Evolutionary conservation across 257 asterid species (phyloP).

Genomic region (Plantago elongata): DNA sequence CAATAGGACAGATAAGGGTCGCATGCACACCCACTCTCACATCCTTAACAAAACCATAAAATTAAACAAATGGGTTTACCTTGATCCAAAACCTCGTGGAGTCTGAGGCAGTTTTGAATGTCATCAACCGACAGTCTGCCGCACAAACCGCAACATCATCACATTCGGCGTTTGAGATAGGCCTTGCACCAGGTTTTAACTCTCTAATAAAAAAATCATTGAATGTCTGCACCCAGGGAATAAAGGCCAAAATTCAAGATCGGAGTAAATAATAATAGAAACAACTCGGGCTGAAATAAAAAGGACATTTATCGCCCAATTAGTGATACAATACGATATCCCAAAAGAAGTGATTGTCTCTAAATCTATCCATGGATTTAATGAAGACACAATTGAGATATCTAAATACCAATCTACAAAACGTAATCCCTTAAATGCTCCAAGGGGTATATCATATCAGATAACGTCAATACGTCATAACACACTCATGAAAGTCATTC

Average conservation of each 20-base stretch:
- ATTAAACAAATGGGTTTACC: slow-evolving; percentile 40
- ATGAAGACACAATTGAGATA: no score
- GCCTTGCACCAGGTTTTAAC: slow-evolving; percentile 73
- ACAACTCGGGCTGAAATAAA: background rate
- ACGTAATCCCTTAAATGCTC: no score
- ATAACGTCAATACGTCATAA: no score
- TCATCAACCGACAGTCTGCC: slow-evolving; percentile 91
- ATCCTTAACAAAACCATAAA: no score
- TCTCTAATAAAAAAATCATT: slow-evolving; percentile 90
- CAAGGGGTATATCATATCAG: no score
- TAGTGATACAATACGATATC: background rate
- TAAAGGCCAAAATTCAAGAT: slow-evolving; percentile 1
- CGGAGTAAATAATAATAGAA: background rate
- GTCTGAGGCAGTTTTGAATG: slow-evolving; percentile 61
- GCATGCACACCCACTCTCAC: slow-evolving; percentile 8
- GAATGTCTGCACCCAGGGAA: slow-evolving; percentile 65
- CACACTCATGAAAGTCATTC: background rate
- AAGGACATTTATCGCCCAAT: background rate
- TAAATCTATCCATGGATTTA: no score
- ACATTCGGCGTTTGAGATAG: slow-evolving; percentile 50
- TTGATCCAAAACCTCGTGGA: slow-evolving; percentile 88
- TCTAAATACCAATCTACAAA: no score
- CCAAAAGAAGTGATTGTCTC: no score
- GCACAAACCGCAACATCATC: slow-evolving; percentile 84
- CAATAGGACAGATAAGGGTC: background rate